Percentiles rank a stretch among this genome's conserved stretches.
Evolutionary conservation across 2,329 filamentous ascomycete genomes (phyloP).

Genomic region (Fusarium compactum): DNA sequence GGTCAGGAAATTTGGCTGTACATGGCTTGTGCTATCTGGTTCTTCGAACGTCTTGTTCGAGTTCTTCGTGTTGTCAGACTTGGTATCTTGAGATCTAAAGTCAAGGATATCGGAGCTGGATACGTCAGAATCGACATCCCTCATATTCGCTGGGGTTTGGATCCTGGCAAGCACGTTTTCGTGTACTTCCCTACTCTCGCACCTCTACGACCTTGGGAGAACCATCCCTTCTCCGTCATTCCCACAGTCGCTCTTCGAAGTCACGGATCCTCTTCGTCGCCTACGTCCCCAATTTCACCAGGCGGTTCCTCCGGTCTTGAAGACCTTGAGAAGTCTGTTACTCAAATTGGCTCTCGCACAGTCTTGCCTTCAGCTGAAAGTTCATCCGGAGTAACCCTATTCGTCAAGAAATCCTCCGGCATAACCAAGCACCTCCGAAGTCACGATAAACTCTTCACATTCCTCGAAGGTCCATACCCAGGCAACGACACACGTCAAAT

Average conservation of each 20-base stretch:
- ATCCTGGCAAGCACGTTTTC: conserved; percentile 18
- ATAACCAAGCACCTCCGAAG: conserved; percentile 15
- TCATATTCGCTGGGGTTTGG: conserved; percentile 5
- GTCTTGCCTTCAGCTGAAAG: neutral
- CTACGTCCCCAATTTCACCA: neutral
- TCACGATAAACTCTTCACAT: conserved; percentile 8
- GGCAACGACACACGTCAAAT: conserved; percentile 5
- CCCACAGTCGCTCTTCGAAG: conserved; percentile 8
- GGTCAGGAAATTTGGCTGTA: conserved; percentile 57
- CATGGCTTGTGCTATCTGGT: conserved; percentile 48
- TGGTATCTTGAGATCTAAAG: conserved; percentile 38
- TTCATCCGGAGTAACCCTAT: conserved; percentile 5
- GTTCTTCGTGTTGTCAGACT: conserved; percentile 35
- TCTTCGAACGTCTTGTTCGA: conserved; percentile 47
- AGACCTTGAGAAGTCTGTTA: neutral
- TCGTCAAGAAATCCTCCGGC: conserved; percentile 14
- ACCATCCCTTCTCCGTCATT: conserved; percentile 19
- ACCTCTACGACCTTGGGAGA: conserved; percentile 12
- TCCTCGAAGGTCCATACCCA: conserved; percentile 7
- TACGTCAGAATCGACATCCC: conserved; percentile 6
- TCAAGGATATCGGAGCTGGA: conserved; percentile 16
- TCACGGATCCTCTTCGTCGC: neutral
- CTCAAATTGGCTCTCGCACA: neutral
- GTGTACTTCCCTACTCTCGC: conserved; percentile 22
- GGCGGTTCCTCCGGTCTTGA: conserved; percentile 1